Percentiles rank a stretch among this genome's conserved stretches.
These are phyloP conservation scores for Phytophthora chlamydospora DNA, from an alignment of 352 stramenopile species.

Conservation along the genomic window DNA sequence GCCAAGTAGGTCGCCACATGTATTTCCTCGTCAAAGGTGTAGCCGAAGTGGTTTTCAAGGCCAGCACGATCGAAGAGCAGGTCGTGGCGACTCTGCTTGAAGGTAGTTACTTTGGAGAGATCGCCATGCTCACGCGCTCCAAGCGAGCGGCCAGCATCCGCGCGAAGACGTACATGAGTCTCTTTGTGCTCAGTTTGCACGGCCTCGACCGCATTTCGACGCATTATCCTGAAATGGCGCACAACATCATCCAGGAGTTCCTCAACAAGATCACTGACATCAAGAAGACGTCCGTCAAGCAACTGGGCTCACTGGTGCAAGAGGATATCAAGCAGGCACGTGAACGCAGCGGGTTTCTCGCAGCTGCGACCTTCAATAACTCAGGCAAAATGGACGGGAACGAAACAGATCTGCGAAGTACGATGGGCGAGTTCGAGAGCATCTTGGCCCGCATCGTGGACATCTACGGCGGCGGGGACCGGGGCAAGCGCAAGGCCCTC, in stretches of 20 bases:
- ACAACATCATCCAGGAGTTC: constrained; percentile 77
- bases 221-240: constrained; percentile 84
- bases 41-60: constrained; percentile 76
- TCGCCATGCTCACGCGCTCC: constrained; percentile 81
- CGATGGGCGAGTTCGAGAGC: constrained; percentile 60
- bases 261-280: constrained; percentile 84
- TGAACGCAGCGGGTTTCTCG: constrained; percentile 37
- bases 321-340: constrained; percentile 44
- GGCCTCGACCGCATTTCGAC: constrained; percentile 74
- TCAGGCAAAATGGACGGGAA: constrained; percentile 7
- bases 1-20: constrained; percentile 80
- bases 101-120: constrained; percentile 83
- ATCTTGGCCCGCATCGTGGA: constrained; percentile 60
- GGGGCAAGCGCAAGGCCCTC: constrained; percentile 75
- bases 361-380: constrained; percentile 10
- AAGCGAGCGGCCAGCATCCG: constrained; percentile 82
- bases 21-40: constrained; percentile 84
- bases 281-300: constrained; percentile 59
- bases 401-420: constrained; percentile 51
- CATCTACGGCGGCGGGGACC: constrained; percentile 74
- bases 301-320: constrained; percentile 36
- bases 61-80: constrained; percentile 52
- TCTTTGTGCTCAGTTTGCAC: constrained; percentile 77
- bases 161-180: constrained; percentile 79
- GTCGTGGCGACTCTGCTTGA: constrained; percentile 70